Percentiles rank a stretch among this genome's conserved stretches.
Conservation (phyloP, 176 grass and related monocot genomes). For the Musa troglodytarum region DNA sequence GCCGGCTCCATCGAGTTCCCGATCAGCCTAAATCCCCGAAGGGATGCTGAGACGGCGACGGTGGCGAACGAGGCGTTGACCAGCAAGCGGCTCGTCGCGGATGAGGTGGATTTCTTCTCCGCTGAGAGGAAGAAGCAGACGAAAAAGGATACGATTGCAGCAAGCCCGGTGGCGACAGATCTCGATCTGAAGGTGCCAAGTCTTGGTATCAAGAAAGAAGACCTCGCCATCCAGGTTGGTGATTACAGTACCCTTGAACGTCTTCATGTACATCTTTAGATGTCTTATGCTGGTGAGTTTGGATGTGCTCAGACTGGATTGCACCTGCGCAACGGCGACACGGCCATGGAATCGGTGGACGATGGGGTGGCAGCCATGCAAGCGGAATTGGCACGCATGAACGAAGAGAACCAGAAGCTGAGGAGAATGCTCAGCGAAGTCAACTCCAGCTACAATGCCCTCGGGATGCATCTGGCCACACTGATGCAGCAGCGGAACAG, state of each 20-base stretch:
- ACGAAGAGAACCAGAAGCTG: conserved; percentile 87
- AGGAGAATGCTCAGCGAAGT: conserved; percentile 66
- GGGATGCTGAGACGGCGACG: neutral
- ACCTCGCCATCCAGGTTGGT: conserved; percentile 66
- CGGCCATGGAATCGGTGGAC: conserved; percentile 50
- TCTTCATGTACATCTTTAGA: neutral
- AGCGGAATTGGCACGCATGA: conserved; percentile 65
- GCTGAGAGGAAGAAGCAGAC: conserved; percentile 78
- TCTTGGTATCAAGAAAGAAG: conserved; percentile 50
- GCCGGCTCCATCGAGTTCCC: neutral
- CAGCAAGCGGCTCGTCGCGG: neutral
- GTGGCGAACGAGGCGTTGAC: conserved; percentile 13
- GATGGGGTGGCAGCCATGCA: conserved; percentile 54
- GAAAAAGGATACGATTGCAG: neutral
- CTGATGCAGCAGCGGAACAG: conserved; percentile 46
- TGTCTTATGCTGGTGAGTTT: conserved; percentile 6
- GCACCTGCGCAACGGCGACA: conserved; percentile 48
- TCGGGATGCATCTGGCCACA: conserved; percentile 66
- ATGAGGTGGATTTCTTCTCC: conserved; percentile 85
- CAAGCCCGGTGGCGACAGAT: conserved; percentile 12
- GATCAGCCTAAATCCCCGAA: neutral
- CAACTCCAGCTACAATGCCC: conserved; percentile 60
- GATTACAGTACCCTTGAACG: neutral
- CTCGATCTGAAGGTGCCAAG: conserved; percentile 16
- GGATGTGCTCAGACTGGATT: conserved; percentile 2